Evolutionary conservation across 768 basidiomycete genomes (phyloP), one percentile per base, ranked within the genome.

Genomic region (Pleurotus ostreatus): DNA sequence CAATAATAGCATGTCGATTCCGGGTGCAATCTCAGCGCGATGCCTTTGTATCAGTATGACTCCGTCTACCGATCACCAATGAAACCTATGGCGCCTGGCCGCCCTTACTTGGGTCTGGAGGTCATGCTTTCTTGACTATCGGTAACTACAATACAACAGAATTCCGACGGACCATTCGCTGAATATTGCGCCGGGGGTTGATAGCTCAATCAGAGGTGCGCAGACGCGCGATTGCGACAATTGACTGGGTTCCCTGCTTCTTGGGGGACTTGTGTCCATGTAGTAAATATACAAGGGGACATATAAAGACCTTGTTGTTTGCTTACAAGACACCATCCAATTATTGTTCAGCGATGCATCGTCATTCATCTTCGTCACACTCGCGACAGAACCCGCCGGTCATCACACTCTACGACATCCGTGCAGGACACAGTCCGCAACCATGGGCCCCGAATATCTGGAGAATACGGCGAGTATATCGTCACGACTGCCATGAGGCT

Each of bases 381-480:
- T 22, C 39, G 9, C 41, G 20, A 8, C 16, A 34, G 18, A 30
- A 66, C 22, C 70, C 70, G 16, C 80, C 84, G 11, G 69, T 73
- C 46, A 84, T 90, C 58, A 81, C 74, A 13, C 72, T 90, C 13
- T 90, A 88, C 65, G 88, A 90, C 59, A 75, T 84, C 18, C 82
- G 78, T 34, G 83, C 85, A 8, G 51, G 51, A 8, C 74, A 74
- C 48, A 76, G 74, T 7, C 74, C 82, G 1, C 83, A 86, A 53
- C 78, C 87, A n/a, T 90, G 88, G 88, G 83, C 84, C 51, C 88
- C 88, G 25, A 87, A 86, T 59, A 77, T 86, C 25, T 89, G 88
- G 88, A 77, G 85, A 44, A 79, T 90, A 59, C 74, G 88, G 86
- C 84, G 52, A 30, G 72, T 55, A 13, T 12, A 30, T 20, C 12